Evolutionary conservation across 179 eudicot species (phyloP), one percentile per base, ranked within the genome.

Genomic region (Actinidia chinensis): DNA sequence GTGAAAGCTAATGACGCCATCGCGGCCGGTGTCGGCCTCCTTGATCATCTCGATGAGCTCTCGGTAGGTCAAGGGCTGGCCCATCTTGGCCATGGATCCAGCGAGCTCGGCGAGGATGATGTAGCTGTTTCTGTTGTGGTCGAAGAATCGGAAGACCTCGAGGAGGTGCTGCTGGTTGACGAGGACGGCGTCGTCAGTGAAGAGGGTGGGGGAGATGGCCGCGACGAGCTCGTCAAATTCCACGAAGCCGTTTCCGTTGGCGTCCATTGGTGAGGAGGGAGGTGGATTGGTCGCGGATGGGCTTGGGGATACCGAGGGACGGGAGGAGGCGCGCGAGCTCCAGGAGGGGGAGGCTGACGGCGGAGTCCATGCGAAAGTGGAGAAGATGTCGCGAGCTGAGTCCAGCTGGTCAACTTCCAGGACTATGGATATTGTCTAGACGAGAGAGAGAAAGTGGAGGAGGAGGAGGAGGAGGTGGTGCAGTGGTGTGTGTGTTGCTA

Each of bases 281-380:
- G 58, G 83, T 74, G 80, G 91, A 71, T 48, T 92, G 95, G 59
- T 91, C 93, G 42, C 90, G 88, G 15, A 86, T 75, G 44, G 90
- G 89, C 28, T 79, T 86, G n/a, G n/a, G n/a, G 18, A 91, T 79
- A 42, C 97, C 95, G 9, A 91, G 82, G 56, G 97, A 88, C 8
- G 93, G 83, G 44, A 91, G 80, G 17, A 91, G 85, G 63, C 93
- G 91, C 14, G 93, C 95, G 48, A 92, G 87, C 81, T 92, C 93
- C 0, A 92, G 88, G 25, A 88, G 97, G 25, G 95, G 91, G 42
- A 92, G 85, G 84, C 90, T 88, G 23, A 93, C 97, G 65, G 91
- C 93, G 6, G 85, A 76, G 83, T 92, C 92, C 85, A 87, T 80
- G 83, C 91, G 92, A 90, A 92, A 92, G 1, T 91, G 83, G 84